Conservation (phyloP, 306 rosid genomes). For the Phaseolus lunatus region DNA sequence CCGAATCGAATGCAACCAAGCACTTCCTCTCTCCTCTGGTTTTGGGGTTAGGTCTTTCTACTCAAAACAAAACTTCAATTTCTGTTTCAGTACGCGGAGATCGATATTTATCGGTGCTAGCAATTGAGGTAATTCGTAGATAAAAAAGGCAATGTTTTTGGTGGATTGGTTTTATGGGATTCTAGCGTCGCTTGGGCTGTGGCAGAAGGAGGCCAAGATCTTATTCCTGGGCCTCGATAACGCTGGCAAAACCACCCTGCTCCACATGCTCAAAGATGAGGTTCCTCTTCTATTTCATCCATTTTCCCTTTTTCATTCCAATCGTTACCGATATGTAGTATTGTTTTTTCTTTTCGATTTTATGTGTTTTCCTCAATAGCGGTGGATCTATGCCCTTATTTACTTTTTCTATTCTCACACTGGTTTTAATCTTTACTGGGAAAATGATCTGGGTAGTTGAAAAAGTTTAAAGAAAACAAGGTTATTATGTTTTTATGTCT, state of each 20-base stretch:
- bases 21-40: conserved; percentile 33
- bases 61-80: conserved; percentile 19
- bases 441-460: not conserved
- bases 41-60: conserved; percentile 53
- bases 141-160: conserved; percentile 63
- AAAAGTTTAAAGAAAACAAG: not conserved
- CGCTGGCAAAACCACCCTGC: conserved; percentile 91
- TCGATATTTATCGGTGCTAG: not conserved
- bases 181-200: conserved; percentile 86
- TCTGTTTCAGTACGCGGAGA: not conserved
- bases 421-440: not conserved
- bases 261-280: conserved; percentile 96
- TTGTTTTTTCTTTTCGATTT: not conserved
- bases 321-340: not conserved
- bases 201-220: conserved; percentile 98
- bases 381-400: conserved; percentile 1
- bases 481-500: not conserved
- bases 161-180: conserved; percentile 88
- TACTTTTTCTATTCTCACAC: not conserved
- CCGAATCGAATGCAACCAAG: conserved; percentile 3
- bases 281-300: conserved; percentile 45
- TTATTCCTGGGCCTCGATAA: conserved; percentile 88
- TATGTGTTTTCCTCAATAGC: not conserved
- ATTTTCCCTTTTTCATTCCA: not conserved
- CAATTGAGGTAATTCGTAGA: not conserved